Base-by-base conservation (phyloP, 441 rosid species). In the Kokia cookei region DNA sequence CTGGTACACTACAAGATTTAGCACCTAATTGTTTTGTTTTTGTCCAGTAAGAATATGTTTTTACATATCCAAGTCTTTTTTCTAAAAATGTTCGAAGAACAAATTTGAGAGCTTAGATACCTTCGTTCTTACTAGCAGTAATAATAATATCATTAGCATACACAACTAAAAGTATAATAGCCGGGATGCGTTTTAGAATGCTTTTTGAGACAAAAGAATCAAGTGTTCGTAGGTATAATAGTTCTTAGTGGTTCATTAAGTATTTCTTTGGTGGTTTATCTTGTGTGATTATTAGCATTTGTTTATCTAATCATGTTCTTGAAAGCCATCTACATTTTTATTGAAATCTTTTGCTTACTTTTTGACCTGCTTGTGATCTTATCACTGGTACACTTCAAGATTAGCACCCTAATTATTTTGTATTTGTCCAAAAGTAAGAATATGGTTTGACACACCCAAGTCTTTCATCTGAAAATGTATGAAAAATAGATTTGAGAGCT, bases 121-220 rank as follows among this genome's bases (percentile, higher is more conserved):
- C 13, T 43, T 43, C 47, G 10, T 43, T 43, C 1, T 43, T 10
- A 43, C 47, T 10, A 10, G 47, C 47, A 43, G 13, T 43, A 43
- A 43, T 43, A 43, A 10, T 13, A 43, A 43, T 10, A 43, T 43
- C 47, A 43, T 43, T 43, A 10, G 10, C 13, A 43, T 43, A 43
- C 47, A 43, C 47, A 43, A 43, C 47, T 43, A 43, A 43, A 43
- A 43, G 12, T 43, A 43, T 43, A 43, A 43, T 43, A 43, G 47
- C 3, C 10, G 47, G 86, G 26, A 83, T 80, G 84, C 84, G 84
- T 50, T 83, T 83, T 55, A 82, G 86, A 61, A 80, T 83, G 86
- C 82, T 83, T 62, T 83, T 83, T 69, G 86, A 83, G 72, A 83
- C 86, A 4, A 83, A 83, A 75, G 86, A 83, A 78, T 83, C 86